Percentiles rank a stretch among this genome's conserved stretches.
These are phyloP conservation scores for Erodium moschatum DNA, from an alignment of 441 rosid genomes.

Conservation along the genomic window DNA sequence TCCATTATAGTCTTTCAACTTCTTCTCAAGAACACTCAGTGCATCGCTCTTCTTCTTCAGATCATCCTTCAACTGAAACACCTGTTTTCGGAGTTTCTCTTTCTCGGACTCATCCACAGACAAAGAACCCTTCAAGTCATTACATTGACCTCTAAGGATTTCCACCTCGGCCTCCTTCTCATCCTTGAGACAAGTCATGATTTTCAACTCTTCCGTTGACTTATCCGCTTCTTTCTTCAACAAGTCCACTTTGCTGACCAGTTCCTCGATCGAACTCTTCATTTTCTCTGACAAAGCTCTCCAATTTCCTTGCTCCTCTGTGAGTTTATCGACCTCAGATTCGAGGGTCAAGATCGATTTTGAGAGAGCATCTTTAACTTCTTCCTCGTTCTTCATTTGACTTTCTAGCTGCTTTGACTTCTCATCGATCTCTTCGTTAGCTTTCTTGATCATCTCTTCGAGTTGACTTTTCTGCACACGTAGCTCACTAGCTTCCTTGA, in stretches of 20 bases:
- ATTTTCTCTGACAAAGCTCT: constrained; percentile 37
- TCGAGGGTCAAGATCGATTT: constrained; percentile 37
- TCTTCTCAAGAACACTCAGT: constrained; percentile 45
- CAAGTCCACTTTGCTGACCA: no score
- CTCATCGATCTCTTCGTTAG: constrained; percentile 42
- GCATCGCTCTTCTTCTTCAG: constrained; percentile 63
- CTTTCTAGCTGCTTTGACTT: constrained; percentile 46
- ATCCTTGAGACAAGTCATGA: constrained; percentile 33
- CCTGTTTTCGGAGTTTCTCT: constrained; percentile 57
- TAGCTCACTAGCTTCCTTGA: constrained; percentile 56
- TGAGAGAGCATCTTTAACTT: constrained; percentile 30
- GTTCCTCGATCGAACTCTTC: constrained; percentile 27
- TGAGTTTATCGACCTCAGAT: constrained; percentile 45
- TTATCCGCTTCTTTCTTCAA: no score
- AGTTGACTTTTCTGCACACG: constrained; percentile 43
- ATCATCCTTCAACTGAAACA: constrained; percentile 43
- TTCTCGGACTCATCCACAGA: constrained; percentile 44
- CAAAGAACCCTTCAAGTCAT: constrained; percentile 38
- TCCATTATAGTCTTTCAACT: constrained; percentile 46
- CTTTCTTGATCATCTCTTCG: constrained; percentile 48
- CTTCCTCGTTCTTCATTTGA: constrained; percentile 45
- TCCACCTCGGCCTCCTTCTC: constrained; percentile 41
- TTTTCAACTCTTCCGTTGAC: constrained; percentile 11
- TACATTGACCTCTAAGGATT: constrained; percentile 28
- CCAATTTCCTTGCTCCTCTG: constrained; percentile 32